phyloP scores from a whole-genome alignment of 2,329 filamentous ascomycete genomes.

The Leptographium flavum region DNA sequence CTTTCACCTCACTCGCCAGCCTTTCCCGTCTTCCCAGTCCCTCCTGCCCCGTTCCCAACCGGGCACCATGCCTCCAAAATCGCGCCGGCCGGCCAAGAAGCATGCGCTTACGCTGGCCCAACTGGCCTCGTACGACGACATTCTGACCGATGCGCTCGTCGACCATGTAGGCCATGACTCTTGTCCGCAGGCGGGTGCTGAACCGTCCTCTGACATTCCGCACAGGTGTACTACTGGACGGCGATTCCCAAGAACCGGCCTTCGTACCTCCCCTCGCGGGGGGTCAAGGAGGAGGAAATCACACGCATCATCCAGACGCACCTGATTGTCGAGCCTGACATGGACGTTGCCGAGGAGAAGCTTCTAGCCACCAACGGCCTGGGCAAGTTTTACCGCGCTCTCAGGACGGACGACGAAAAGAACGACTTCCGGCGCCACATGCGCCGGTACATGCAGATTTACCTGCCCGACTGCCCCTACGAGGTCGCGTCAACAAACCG shows the following conservation, averaged over 20 bases:
- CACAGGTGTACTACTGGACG: constrained; percentile 88
- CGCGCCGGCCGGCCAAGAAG: constrained; percentile 31
- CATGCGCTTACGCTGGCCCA: constrained; percentile 73
- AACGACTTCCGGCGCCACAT: constrained; percentile 78
- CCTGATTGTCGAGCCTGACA: constrained; percentile 62
- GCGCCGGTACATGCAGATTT: constrained; percentile 82
- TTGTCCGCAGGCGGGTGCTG: not conserved
- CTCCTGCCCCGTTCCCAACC: not conserved
- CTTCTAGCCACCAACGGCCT: constrained; percentile 62
- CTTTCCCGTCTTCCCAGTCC: not conserved
- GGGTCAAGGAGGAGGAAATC: constrained; percentile 53
- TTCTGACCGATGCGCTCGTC: constrained; percentile 85
- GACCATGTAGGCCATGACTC: constrained; percentile 59
- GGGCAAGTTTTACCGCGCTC: constrained; percentile 50
- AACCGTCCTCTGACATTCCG: not conserved
- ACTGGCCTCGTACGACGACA: constrained; percentile 86
- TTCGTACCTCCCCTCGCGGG: constrained; percentile 73
- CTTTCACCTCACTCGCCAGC: too few species aligned
- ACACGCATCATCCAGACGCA: constrained; percentile 46
- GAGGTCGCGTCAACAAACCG: constrained; percentile 86
- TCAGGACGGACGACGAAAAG: constrained; percentile 66
- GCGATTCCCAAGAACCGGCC: constrained; percentile 86
- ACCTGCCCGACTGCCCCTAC: constrained; percentile 85
- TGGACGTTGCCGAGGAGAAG: constrained; percentile 53
- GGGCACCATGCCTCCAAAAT: constrained; percentile 7